Conservation (phyloP, 371 early-diverging fungal genomes). For the Blakeslea trispora region DNA sequence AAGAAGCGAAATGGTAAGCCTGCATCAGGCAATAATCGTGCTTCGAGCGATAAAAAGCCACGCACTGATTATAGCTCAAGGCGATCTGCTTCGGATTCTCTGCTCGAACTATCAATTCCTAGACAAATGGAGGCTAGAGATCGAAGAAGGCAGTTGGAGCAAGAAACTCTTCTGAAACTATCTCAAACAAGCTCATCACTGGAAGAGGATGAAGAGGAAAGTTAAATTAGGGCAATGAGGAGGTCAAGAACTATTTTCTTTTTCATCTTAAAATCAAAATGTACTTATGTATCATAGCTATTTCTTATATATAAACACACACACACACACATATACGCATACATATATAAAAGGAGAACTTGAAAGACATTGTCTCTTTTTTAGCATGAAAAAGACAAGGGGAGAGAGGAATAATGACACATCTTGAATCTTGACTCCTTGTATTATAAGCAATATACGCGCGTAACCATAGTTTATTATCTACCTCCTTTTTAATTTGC, state of each 20-base stretch:
- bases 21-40: background rate
- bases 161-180: background rate
- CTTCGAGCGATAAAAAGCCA: background rate
- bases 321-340: too few species aligned
- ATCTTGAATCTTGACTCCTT: background rate
- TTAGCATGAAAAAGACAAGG: background rate
- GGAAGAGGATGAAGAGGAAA: background rate
- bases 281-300: too few species aligned
- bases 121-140: slow-evolving; percentile 20
- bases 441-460: background rate
- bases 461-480: background rate
- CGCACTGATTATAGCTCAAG: background rate
- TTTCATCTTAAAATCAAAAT: too few species aligned
- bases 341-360: too few species aligned
- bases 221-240: background rate
- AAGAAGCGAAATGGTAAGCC: slow-evolving; percentile 7
- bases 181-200: background rate
- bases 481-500: background rate
- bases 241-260: background rate
- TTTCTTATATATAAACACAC: background rate
- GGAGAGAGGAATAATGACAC: background rate
- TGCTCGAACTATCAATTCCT: slow-evolving; percentile 14
- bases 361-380: too few species aligned
- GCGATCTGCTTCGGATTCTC: background rate
- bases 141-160: slow-evolving; percentile 1